Conservation (phyloP, 73 alveolate species). For the Breviolum minutum region DNA sequence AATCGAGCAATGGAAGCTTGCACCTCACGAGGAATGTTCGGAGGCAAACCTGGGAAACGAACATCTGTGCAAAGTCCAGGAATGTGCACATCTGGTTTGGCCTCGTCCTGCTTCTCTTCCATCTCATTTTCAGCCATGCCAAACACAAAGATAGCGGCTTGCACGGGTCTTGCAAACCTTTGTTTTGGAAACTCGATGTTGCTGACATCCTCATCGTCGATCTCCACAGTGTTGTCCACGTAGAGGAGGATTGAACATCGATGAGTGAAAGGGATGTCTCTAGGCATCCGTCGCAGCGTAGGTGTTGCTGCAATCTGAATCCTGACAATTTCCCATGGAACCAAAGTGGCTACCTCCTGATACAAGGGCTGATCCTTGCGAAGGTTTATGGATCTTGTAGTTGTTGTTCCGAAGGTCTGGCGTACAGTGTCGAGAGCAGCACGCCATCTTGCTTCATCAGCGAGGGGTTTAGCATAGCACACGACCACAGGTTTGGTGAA, state of each 20-base stretch:
- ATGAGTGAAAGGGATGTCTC: slow-evolving; percentile 38
- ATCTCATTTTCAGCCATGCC: neutral
- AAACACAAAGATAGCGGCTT: neutral
- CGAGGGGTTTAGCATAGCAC: slow-evolving; percentile 2
- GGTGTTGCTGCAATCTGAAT: neutral
- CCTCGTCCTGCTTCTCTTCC: neutral
- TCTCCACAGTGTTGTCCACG: neutral
- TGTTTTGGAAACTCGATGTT: neutral
- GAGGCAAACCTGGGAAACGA: neutral
- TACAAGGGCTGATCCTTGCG: too few species aligned
- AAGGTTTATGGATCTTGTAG: neutral
- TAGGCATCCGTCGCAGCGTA: neutral
- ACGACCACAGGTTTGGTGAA: neutral
- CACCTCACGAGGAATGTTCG: neutral
- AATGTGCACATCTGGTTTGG: neutral
- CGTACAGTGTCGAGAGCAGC: neutral
- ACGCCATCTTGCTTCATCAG: neutral
- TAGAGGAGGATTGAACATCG: neutral
- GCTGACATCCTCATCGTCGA: slow-evolving; percentile 6
- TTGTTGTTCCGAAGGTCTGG: neutral
- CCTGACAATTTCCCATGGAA: slow-evolving; percentile 14
- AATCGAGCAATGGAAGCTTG: slow-evolving; percentile 1
- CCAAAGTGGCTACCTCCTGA: neutral
- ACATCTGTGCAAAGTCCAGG: slow-evolving; percentile 23
- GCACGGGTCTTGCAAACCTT: neutral